phyloP scores from a whole-genome alignment of 83 land plant species.

The Diphasiastrum complanatum region DNA sequence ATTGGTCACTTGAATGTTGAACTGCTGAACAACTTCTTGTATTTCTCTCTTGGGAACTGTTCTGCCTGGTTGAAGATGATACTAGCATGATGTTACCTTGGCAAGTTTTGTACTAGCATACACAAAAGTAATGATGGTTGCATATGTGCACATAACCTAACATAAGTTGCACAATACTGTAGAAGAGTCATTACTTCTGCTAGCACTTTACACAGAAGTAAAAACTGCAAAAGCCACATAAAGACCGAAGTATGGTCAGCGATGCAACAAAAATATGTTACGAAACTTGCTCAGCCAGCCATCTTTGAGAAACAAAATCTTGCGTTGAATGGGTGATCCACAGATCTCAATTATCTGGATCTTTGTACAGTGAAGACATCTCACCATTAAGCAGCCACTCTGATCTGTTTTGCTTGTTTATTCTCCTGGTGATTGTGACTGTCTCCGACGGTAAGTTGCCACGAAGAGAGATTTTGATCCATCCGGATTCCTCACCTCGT shows the following conservation, averaged over 20 bases:
- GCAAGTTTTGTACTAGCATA: neutral
- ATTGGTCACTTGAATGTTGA: conserved; percentile 94
- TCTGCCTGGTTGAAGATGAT: conserved; percentile 29
- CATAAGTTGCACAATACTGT: too few relatives aligned
- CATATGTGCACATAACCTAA: too few relatives aligned
- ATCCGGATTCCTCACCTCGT: conserved; percentile 83
- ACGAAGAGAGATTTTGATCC: conserved; percentile 56
- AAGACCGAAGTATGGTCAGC: too few relatives aligned
- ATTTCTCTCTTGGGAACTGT: conserved; percentile 57
- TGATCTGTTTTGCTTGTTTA: conserved; percentile 68
- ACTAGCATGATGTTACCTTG: neutral
- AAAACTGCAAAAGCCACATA: too few relatives aligned
- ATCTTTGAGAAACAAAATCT: too few relatives aligned
- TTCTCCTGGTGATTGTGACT: conserved; percentile 53
- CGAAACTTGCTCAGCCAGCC: too few relatives aligned
- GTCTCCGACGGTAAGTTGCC: conserved; percentile 35
- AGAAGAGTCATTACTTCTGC: too few relatives aligned
- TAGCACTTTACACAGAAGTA: too few relatives aligned
- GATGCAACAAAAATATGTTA: too few relatives aligned
- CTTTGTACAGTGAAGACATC: neutral
- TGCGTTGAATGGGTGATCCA: too few relatives aligned
- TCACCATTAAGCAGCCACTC: conserved; percentile 84
- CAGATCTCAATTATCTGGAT: neutral
- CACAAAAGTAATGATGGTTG: too few relatives aligned
- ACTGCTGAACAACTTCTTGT: conserved; percentile 49